Evolutionary conservation across 192 early-diverging fungal genomes (phyloP), one percentile per base, ranked within the genome.

Genomic region (Dimargaris cristalligena): DNA sequence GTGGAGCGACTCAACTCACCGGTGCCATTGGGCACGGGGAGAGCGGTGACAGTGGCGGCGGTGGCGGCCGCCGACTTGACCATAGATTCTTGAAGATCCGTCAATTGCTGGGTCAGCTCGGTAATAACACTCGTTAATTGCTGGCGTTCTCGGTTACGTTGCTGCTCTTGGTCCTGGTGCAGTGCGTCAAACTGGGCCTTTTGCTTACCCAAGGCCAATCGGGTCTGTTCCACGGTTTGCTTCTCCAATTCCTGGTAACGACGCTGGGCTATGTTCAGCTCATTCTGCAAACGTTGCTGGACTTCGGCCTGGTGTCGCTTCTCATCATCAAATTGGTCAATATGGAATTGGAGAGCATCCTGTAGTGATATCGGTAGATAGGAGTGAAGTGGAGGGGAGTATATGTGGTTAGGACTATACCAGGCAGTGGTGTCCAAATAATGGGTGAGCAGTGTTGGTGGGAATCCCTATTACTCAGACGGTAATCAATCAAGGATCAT

Each of bases 311-410:
- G 31, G 14, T 25, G 33, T 14, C 13, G 9, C 18, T 34, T 31
- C 23, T 57, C 55, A 13, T 57, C 34, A n/a, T 57, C 55, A n/a
- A 57, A 57, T n/a, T 57, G 55, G 34, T 57, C 55, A 11, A 57
- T 25, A 26, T 57, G 30, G 3, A 34, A 10, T 20, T 57, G 34
- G 0, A 57, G 23, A 4, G 55, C 32, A 13, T 23, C 22, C 32
- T 38, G 30, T 4, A 41, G 38, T 6, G 16, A 41, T n/a, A n/a
- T n/a, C n/a, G n/a, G n/a, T n/a, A n/a, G n/a, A n/a, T n/a, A n/a
- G n/a, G n/a, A n/a, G n/a, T n/a, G n/a, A n/a, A n/a, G n/a, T n/a
- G n/a, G n/a, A n/a, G n/a, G n/a, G n/a, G n/a, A n/a, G n/a, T n/a
- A n/a, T n/a, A n/a, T n/a, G n/a, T n/a, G n/a, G n/a, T n/a, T n/a